phyloP scores from a whole-genome alignment of 805 yeast species.

The Metschnikowia drakensbergensis region DNA sequence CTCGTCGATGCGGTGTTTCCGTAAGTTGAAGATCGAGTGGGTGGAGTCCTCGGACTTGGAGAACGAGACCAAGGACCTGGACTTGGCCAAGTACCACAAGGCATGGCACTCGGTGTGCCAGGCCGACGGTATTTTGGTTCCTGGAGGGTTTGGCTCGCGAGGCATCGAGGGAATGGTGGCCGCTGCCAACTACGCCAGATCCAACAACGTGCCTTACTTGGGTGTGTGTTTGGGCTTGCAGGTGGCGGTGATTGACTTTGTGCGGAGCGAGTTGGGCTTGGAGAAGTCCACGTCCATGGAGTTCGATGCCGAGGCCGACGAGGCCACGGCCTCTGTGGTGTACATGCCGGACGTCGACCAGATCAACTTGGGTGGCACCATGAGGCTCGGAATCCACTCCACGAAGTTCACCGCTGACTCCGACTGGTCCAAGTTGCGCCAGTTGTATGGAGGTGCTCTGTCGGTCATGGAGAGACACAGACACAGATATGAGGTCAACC shows the following conservation, averaged over 20 bases:
- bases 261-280: constrained; percentile 71
- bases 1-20: constrained; percentile 83
- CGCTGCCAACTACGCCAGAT: constrained; percentile 98
- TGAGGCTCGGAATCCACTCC: constrained; percentile 95
- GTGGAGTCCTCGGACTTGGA: constrained; percentile 93
- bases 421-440: constrained; percentile 66
- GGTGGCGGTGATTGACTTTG: constrained; percentile 92
- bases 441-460: constrained; percentile 69
- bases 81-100: constrained; percentile 79
- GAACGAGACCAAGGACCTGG: constrained; percentile 55
- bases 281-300: constrained; percentile 76
- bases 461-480: constrained; percentile 91
- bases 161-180: constrained; percentile 98
- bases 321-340: constrained; percentile 71
- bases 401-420: constrained; percentile 71
- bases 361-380: constrained; percentile 95
- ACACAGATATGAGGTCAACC: constrained; percentile 97
- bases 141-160: constrained; percentile 97
- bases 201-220: constrained; percentile 85
- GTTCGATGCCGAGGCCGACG: constrained; percentile 61
- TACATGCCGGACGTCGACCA: constrained; percentile 99
- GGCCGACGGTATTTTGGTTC: constrained; percentile 95
- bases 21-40: constrained; percentile 87
- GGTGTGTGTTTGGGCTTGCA: constrained; percentile 98
- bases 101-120: constrained; percentile 93